A percentile compares a stretch with the other conserved stretches of the same genome.
Conservation (phyloP, 2,329 filamentous ascomycete species). For the Aspergillus calidoustus region DNA sequence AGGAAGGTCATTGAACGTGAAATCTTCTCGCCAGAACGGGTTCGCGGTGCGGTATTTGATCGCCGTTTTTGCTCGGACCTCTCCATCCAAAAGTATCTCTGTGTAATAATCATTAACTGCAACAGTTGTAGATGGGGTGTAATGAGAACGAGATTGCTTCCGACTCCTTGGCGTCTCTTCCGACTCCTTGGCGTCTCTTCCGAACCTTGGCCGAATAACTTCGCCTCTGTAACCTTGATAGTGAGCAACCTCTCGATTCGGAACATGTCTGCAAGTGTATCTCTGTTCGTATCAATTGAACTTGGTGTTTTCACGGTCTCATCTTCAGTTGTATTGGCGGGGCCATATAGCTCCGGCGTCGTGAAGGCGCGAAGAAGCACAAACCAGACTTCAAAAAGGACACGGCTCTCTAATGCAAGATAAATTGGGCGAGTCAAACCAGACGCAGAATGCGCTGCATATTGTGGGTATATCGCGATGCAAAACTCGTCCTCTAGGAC, state of each 20-base stretch:
- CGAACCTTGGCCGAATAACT: constrained; percentile 50
- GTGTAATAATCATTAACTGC: constrained; percentile 51
- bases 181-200: constrained; percentile 38
- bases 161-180: constrained; percentile 38
- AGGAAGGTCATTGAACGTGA: constrained; percentile 52
- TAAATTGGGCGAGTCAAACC: constrained; percentile 88
- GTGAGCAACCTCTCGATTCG: constrained; percentile 66
- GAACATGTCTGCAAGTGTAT: constrained; percentile 62
- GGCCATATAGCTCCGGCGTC: constrained; percentile 85
- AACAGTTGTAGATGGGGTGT: constrained; percentile 31
- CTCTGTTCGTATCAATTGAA: constrained; percentile 28
- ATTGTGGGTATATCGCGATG: constrained; percentile 93
- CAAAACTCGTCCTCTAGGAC: constrained; percentile 93
- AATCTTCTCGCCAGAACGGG: constrained; percentile 57
- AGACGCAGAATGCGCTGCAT: constrained; percentile 73
- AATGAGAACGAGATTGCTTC: constrained; percentile 39
- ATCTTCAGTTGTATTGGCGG: constrained; percentile 50
- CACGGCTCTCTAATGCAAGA: constrained; percentile 80
- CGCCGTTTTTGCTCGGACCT: constrained; percentile 54
- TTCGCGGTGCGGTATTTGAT: constrained; percentile 51
- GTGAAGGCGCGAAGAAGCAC: constrained; percentile 89
- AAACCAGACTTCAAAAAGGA: constrained; percentile 98
- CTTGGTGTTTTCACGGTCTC: constrained; percentile 46
- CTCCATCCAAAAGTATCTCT: constrained; percentile 54
- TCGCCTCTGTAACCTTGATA: constrained; percentile 66